These are phyloP conservation scores for Uncinocarpus reesii DNA, from an alignment of 2,329 filamentous ascomycete genomes.

Conservation along the genomic window DNA sequence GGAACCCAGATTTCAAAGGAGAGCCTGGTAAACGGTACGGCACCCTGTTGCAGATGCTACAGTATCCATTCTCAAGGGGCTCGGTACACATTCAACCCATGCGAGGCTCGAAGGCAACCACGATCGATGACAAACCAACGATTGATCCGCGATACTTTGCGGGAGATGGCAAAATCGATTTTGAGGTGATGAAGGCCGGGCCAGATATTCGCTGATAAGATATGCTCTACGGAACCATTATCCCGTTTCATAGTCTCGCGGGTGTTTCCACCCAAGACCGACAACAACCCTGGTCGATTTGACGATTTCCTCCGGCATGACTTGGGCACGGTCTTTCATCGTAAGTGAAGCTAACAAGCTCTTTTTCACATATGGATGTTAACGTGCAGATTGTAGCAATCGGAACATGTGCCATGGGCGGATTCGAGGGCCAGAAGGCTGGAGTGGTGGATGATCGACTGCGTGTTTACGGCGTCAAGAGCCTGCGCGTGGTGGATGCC, in stretches of 20 bases:
- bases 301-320: conserved; percentile 33
- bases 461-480: conserved; percentile 18
- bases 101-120: conserved; percentile 3
- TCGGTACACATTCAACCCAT: conserved; percentile 36
- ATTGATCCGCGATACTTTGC: conserved; percentile 40
- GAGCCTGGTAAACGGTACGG: conserved; percentile 36
- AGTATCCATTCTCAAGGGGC: conserved; percentile 44
- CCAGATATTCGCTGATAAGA: conserved; percentile 33
- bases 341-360: conserved; percentile 11
- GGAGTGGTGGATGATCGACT: conserved; percentile 21
- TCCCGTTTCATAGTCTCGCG: conserved; percentile 30
- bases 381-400: conserved; percentile 13
- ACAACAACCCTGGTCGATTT: conserved; percentile 9
- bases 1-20: conserved; percentile 25
- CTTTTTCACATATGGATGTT: neutral
- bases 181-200: conserved; percentile 37
- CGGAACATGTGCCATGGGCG: conserved; percentile 40
- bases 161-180: conserved; percentile 37
- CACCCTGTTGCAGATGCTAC: conserved; percentile 42
- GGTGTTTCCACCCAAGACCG: conserved; percentile 21
- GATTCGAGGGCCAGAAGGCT: conserved; percentile 5
- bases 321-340: conserved; percentile 33
- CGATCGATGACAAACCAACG: conserved; percentile 24
- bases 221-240: conserved; percentile 32
- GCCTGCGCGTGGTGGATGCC: conserved; percentile 28